A percentile compares a stretch with the other conserved stretches of the same genome.
Evolutionary conservation across 768 basidiomycete species (phyloP).

Genomic region (Boletus pseudo-olivaceus): DNA sequence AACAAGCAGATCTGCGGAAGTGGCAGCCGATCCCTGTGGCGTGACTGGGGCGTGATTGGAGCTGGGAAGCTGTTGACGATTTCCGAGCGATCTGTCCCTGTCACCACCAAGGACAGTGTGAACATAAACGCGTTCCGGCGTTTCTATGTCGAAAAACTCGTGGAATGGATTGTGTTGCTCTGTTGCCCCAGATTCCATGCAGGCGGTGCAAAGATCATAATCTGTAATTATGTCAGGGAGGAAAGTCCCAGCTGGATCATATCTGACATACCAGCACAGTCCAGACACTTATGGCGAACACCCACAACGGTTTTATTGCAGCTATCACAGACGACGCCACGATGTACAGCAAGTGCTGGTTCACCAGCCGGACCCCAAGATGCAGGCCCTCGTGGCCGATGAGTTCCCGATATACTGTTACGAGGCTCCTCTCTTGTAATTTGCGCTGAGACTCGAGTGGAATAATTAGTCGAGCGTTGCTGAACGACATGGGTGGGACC

Average conservation of each 20-base stretch:
- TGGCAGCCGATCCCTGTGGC: neutral
- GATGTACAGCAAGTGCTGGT: constrained; percentile 40
- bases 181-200: constrained; percentile 47
- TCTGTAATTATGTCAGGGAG: constrained; percentile 38
- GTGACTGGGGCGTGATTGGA: neutral
- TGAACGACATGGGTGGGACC: constrained; percentile 30
- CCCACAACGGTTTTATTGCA: constrained; percentile 61
- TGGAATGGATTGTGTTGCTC: constrained; percentile 60
- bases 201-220: constrained; percentile 67
- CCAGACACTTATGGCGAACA: constrained; percentile 74
- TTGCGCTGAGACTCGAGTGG: neutral
- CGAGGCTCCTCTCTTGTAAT: neutral
- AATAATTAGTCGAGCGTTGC: constrained; percentile 4
- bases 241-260: neutral
- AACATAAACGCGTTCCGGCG: constrained; percentile 62
- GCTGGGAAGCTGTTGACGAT: neutral
- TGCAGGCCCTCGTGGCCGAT: neutral
- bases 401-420: neutral
- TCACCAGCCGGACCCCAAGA: neutral
- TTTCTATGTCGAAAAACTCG: constrained; percentile 65
- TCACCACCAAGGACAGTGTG: constrained; percentile 47
- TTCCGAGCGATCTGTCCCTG: constrained; percentile 31
- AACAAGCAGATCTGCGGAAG: constrained; percentile 21
- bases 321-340: constrained; percentile 59
- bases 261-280: constrained; percentile 58